A percentile compares a stretch with the other conserved stretches of the same genome.
phyloP scores from a whole-genome alignment of 78 protist genomes.

The Creolimax fragrantissima region DNA sequence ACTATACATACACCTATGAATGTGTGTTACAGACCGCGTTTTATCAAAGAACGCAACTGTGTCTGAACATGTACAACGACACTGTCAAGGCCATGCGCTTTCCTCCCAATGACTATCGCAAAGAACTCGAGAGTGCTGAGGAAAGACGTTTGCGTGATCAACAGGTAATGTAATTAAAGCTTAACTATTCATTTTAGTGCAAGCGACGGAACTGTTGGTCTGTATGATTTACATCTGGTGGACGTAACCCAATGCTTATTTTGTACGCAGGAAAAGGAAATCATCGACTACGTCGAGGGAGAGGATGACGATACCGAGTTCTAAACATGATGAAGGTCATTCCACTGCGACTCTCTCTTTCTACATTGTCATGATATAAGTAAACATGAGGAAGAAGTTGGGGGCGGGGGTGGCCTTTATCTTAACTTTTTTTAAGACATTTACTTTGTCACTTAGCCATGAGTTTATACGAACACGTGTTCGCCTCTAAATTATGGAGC shows the following conservation, averaged over 20 bases:
- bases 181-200: not conserved
- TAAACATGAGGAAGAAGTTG: too few species aligned
- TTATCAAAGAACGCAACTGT: conserved; percentile 67
- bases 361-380: too few species aligned
- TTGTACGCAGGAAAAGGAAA: not conserved
- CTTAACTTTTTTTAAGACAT: too few species aligned
- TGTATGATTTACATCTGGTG: not conserved
- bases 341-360: too few species aligned
- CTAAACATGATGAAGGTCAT: too few species aligned
- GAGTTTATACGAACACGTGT: too few species aligned
- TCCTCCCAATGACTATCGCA: conserved; percentile 40
- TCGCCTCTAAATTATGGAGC: too few species aligned
- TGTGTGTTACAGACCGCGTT: conserved; percentile 43
- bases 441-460: too few species aligned
- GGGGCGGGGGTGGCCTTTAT: too few species aligned
- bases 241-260: not conserved
- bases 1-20: not conserved
- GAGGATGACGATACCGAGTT: not conserved
- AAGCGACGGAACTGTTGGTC: not conserved
- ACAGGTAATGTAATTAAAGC: not conserved
- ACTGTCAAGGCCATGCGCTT: conserved; percentile 71
- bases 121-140: conserved; percentile 20
- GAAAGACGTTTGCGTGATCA: not conserved
- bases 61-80: conserved; percentile 77
- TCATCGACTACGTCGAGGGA: not conserved